Evolutionary conservation across 2,329 filamentous ascomycete species (phyloP).

Genomic region (Celoporthe dispersa): DNA sequence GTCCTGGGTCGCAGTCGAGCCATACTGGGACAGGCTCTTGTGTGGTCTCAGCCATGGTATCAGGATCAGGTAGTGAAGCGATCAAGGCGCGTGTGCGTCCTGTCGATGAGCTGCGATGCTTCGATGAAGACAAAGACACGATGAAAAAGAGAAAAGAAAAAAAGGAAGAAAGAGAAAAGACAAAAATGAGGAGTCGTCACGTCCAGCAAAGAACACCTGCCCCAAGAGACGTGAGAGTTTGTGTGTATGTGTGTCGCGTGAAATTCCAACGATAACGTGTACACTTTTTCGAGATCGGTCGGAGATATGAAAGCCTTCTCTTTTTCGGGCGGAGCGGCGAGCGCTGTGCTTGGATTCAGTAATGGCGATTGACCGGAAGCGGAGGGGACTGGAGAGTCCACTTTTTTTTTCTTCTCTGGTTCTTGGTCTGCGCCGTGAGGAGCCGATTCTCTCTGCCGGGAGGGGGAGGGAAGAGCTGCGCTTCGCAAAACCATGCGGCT

Average conservation of each 20-base stretch:
- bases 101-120: not conserved
- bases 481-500: not conserved
- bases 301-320: not conserved
- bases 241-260: not conserved
- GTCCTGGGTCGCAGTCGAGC: slow-evolving; percentile 66
- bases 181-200: not conserved
- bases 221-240: not conserved
- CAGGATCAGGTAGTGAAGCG: not conserved
- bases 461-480: not conserved
- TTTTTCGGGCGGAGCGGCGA: not conserved
- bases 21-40: slow-evolving; percentile 52
- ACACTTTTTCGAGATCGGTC: not conserved
- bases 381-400: slow-evolving; percentile 6
- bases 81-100: not conserved
- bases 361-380: not conserved
- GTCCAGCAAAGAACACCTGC: not conserved
- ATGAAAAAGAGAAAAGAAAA: not conserved
- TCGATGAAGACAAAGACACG: too few species aligned
- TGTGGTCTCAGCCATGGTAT: not conserved
- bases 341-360: not conserved
- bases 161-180: not conserved
- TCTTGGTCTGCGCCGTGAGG: not conserved
- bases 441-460: slow-evolving; percentile 3
- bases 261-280: not conserved
- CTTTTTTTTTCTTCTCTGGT: not conserved